Evolutionary conservation across 169 alveolate species (phyloP), one percentile per base, ranked within the genome.

Genomic region (Plasmodium gallinaceum): DNA sequence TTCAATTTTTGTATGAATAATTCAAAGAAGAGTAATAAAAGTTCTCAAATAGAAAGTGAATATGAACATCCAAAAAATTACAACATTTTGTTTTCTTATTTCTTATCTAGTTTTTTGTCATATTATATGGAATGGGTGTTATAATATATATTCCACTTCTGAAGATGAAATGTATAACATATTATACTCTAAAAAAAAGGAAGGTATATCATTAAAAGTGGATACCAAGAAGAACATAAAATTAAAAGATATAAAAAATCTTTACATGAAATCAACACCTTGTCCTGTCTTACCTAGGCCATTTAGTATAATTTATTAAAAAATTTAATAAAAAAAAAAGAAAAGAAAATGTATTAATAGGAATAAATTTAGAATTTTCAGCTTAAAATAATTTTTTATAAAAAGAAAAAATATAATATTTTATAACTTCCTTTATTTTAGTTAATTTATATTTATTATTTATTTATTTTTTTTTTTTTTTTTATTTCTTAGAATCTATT

Each of bases 231-330:
- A 61, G 20, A 32, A 71, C 18, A 45, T 71, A 37, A 69, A 57
- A 18, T 48, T 86, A 37, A 60, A 46, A 42, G 54, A 72, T 32
- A 37, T 70, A n/a, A 57, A 86, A 22, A 70, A 60, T 14, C 61
- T 42, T 45, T 70, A 58, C 62, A 32, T 72, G 37, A 86, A 86
- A 70, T 42, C 16, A 46, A 24, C 88, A 8, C 88, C 88, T 12
- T 86, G 92, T 18, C 92, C 92, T 61, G 87, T 86, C 57, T 61
- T 86, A 22, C 92, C 92, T 20, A 69, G 87, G 65, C 92, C 92
- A 46, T 58, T 86, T 18, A 86, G 92, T 86, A 86, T 61, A 18
- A 61, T 61, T 22, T 22, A 7, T 18, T 18, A n/a, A 16, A 43
- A 69, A 14, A 58, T 58, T 16, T 58, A 42, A 69, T 6, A 42